phyloP scores from a whole-genome alignment of 306 rosid genomes.

The Urtica urens region DNA sequence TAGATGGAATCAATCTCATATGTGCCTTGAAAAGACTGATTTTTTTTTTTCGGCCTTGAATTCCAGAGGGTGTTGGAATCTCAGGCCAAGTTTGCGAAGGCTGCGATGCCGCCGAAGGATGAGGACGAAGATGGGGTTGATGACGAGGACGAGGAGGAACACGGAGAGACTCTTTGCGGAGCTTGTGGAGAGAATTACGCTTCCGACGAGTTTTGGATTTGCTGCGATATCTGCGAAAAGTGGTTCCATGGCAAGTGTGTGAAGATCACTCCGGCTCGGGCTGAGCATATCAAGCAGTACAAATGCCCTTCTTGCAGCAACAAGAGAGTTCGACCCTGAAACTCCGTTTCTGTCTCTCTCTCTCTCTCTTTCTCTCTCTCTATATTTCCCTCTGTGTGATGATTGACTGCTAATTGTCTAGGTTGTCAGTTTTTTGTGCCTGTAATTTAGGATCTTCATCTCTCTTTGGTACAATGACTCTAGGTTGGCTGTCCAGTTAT shows the following conservation, averaged over 20 bases:
- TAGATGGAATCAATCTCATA: no score
- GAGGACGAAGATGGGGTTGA: conserved; percentile 49
- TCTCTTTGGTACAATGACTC: conserved; percentile 9
- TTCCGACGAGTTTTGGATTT: conserved; percentile 68
- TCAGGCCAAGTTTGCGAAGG: conserved; percentile 33
- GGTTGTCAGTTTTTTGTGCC: conserved; percentile 30
- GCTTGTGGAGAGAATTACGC: conserved; percentile 74
- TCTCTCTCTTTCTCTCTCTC: no score
- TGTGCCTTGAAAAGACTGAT: no score
- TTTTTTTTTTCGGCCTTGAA: conserved; percentile 18
- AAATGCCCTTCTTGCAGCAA: conserved; percentile 88
- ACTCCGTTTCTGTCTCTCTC: conserved; percentile 3
- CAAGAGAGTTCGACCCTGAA: conserved; percentile 55
- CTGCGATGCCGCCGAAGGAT: conserved; percentile 28
- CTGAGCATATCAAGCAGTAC: conserved; percentile 71
- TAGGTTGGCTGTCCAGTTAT: conserved; percentile 17
- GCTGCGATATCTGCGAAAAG: conserved; percentile 77
- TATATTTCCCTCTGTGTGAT: conserved; percentile 4
- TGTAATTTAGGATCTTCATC: conserved; percentile 22
- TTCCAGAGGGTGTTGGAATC: conserved; percentile 52
- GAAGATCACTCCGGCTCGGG: conserved; percentile 81
- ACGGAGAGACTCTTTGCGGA: conserved; percentile 61
- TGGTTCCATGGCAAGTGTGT: conserved; percentile 94
- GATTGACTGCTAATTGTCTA: conserved; percentile 32
- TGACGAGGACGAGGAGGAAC: conserved; percentile 65